Evolutionary conservation across 2,329 filamentous ascomycete genomes (phyloP), one percentile per base, ranked within the genome.

Genomic region (Teratosphaeria gauchensis): DNA sequence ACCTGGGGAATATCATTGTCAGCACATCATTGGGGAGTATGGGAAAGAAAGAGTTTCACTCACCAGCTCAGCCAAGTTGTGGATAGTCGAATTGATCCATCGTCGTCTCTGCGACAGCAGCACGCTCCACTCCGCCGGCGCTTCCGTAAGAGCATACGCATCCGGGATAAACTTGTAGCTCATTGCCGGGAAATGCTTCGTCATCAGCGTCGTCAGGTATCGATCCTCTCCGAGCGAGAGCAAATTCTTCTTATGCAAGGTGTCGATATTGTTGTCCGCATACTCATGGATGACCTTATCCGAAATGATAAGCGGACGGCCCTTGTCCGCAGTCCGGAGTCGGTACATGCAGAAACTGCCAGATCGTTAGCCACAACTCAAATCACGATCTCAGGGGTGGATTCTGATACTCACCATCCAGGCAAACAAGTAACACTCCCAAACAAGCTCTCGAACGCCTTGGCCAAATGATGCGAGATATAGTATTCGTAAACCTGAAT

Each of bases 401-500:
- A n/a, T n/a, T n/a, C n/a, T n/a, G n/a, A n/a, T n/a, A n/a, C n/a
- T n/a, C n/a, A 96, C 92, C 94, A 99, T 83, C 94, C 94, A 64
- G 94, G 94, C 78, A 99, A 86, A 87, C 94, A 99, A 60, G 94
- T 99, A 61, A 99, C 94, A 74, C 90, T 95, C 71, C 92, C 94
- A 71, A 99, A 99, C 61, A 99, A 84, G 61, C 91, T 96, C 74
- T 99, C 94, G 71, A 99, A 99, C 62, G 94, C 90, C 78, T 99
- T 99, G 57, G 94, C 82, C 73, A 99, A 78, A 75, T 99, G 89
- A 80, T 99, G 94, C 32, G 94, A 97, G 71, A 99, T 99, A 74
- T 92, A 99, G 80, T 99, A 99, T 74, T 99, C 94, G 77, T 99
- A 99, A 64, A 99, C 94, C 74, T 99, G 94, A 69, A 99, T 99